phyloP scores from a whole-genome alignment of 2,329 filamentous ascomycete species.

The Ustulina deusta region DNA sequence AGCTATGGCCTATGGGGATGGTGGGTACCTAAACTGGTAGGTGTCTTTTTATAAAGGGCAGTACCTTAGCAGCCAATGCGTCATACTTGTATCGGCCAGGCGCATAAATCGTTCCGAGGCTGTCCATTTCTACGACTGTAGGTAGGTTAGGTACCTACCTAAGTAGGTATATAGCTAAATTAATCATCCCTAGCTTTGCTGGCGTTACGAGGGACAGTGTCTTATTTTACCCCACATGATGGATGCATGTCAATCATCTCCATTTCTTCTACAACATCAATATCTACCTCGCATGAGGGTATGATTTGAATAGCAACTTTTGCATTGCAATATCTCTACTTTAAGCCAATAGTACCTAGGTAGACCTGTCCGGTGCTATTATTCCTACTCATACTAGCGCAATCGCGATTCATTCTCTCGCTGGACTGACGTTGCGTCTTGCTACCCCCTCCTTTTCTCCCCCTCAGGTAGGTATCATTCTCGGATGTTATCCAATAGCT shows the following conservation, averaged over 20 bases:
- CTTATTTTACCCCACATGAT: too few relatives aligned
- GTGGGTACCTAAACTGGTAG: slow-evolving; percentile 17
- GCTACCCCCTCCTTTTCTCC: neutral
- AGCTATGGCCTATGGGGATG: slow-evolving; percentile 24
- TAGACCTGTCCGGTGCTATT: neutral
- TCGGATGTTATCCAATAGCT: too few relatives aligned
- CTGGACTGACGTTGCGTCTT: neutral
- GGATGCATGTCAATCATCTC: too few relatives aligned
- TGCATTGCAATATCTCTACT: too few relatives aligned
- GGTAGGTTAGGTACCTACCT: neutral
- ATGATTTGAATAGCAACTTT: too few relatives aligned
- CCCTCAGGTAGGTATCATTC: neutral
- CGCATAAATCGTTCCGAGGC: neutral
- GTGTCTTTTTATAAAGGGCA: neutral
- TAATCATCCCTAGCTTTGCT: neutral
- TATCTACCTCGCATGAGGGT: too few relatives aligned
- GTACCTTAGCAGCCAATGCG: too few relatives aligned
- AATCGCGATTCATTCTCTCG: neutral
- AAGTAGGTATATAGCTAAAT: neutral
- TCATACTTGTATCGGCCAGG: too few relatives aligned
- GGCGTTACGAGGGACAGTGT: too few relatives aligned
- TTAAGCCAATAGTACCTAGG: neutral
- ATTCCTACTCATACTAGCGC: slow-evolving; percentile 10
- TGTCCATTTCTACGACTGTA: too few relatives aligned
- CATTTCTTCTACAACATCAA: too few relatives aligned